Evolutionary conservation across 106 monocot genomes (phyloP).

Genomic region (Dendrobium officinale): DNA sequence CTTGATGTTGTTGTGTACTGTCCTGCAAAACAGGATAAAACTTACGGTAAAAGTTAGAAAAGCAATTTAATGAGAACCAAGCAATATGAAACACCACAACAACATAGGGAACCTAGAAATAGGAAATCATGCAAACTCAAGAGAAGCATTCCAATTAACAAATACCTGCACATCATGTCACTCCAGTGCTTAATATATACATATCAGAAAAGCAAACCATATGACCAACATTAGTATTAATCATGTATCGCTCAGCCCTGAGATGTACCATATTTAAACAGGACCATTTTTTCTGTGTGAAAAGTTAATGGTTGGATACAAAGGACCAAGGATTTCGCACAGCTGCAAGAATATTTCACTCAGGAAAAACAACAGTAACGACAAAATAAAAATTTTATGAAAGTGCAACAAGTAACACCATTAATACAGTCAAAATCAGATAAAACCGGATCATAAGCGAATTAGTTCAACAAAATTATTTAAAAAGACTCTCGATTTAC

Average conservation of each 20-base stretch:
- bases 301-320: background rate
- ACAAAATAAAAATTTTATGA: background rate
- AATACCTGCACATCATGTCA: background rate
- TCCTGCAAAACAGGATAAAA: background rate
- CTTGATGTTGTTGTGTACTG: too few relatives aligned
- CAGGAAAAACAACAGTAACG: background rate
- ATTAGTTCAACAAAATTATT: background rate
- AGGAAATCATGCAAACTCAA: background rate
- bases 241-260: background rate
- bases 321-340: background rate
- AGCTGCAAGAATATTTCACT: background rate
- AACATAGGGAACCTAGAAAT: background rate
- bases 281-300: background rate
- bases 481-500: conserved; percentile 18
- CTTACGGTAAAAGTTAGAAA: background rate
- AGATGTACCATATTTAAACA: background rate
- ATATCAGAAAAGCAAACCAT: background rate
- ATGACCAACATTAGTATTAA: too few relatives aligned
- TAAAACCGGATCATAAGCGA: background rate
- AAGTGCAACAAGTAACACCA: background rate
- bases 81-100: background rate
- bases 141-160: background rate
- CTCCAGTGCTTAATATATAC: background rate
- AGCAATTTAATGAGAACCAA: background rate
- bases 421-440: conserved; percentile 2